Evolutionary conservation across 257 asterid genomes (phyloP).

Genomic region (Solanum pinnatisectum): DNA sequence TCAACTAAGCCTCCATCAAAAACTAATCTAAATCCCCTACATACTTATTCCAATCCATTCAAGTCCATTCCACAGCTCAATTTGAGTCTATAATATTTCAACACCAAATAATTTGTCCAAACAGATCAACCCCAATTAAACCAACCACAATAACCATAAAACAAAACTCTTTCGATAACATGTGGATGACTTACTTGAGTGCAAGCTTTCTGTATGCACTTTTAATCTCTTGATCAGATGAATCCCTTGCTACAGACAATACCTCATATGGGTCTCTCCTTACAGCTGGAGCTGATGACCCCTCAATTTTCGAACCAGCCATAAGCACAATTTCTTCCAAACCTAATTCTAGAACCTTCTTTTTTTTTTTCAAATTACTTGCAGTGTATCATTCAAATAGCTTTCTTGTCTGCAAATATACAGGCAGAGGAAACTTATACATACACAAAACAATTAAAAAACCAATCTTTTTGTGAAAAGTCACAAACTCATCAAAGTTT

Average conservation of each 20-base stretch:
- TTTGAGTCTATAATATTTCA: not conserved
- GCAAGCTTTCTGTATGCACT: constrained; percentile 97
- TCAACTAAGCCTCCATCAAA: not conserved
- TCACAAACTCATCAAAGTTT: not conserved
- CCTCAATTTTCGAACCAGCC: constrained; percentile 66
- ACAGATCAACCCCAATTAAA: not conserved
- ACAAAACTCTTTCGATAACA: not conserved
- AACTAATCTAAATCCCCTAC: not conserved
- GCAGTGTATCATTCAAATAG: not conserved
- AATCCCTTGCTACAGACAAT: constrained; percentile 68
- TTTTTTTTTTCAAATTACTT: not conserved
- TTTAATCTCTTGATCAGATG: constrained; percentile 95
- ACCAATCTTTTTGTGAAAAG: not conserved
- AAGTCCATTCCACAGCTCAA: not conserved
- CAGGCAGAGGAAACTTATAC: not conserved
- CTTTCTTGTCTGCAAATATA: constrained; percentile 9
- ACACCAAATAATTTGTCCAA: not conserved
- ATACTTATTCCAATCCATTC: not conserved
- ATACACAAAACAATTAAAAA: not conserved
- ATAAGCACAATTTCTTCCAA: not conserved
- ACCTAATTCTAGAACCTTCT: not conserved
- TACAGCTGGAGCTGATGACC: constrained; percentile 60
- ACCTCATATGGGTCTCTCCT: constrained; percentile 97
- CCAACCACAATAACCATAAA: not conserved
- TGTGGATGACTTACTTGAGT: constrained; percentile 48